phyloP scores from a whole-genome alignment of 2,329 filamentous ascomycete genomes.

The Fusarium sp. region DNA sequence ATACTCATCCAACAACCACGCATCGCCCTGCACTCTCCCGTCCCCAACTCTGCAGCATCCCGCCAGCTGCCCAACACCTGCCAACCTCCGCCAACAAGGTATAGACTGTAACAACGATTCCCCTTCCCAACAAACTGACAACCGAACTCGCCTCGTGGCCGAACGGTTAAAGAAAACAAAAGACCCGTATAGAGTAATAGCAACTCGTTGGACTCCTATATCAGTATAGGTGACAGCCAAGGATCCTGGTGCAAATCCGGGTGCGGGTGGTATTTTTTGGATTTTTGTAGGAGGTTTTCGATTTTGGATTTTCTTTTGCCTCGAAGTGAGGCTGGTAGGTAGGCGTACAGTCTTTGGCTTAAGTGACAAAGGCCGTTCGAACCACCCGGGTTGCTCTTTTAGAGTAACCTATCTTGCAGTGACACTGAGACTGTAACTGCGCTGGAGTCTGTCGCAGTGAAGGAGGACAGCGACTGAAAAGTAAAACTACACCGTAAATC shows the following conservation, averaged over 20 bases:
- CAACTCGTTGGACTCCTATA: conserved; percentile 55
- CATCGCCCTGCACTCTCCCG: conserved; percentile 25
- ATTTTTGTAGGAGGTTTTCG: conserved; percentile 5
- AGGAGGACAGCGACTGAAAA: neutral
- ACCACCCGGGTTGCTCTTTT: neutral
- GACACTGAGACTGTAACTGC: neutral
- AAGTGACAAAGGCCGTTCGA: conserved; percentile 2
- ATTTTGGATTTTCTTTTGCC: neutral
- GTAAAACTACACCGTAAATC: neutral
- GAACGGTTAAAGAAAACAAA: conserved; percentile 39
- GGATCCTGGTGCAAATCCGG: conserved; percentile 55
- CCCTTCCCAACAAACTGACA: conserved; percentile 30
- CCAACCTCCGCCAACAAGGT: conserved; percentile 6
- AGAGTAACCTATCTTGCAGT: neutral
- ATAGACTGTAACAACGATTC: conserved; percentile 26
- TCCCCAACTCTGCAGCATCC: conserved; percentile 29
- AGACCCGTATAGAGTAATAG: conserved; percentile 54
- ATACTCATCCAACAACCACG: conserved; percentile 1
- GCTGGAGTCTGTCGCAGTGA: neutral
- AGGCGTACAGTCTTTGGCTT: neutral
- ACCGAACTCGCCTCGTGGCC: conserved; percentile 28
- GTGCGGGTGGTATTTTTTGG: conserved; percentile 47
- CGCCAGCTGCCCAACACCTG: conserved; percentile 33
- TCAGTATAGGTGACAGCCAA: conserved; percentile 50
- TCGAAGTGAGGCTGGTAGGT: too few species aligned